Percentiles rank a stretch among this genome's conserved stretches.
phyloP scores from a whole-genome alignment of 2,329 filamentous ascomycete genomes.

The Cladosporium colombiae region DNA sequence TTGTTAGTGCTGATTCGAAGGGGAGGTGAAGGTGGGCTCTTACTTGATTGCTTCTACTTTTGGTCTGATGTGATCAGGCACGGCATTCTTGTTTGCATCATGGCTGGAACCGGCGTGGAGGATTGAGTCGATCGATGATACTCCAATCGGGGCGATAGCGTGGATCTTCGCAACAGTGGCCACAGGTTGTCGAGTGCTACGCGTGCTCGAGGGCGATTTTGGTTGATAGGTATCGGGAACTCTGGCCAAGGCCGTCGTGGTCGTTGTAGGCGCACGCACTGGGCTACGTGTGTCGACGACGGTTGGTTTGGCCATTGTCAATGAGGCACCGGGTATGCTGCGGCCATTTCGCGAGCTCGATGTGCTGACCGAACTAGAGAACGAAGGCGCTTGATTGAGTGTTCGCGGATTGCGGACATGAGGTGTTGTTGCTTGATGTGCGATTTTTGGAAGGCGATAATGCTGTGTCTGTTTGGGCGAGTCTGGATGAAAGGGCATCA shows the following conservation, averaged over 20 bases:
- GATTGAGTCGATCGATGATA: conserved; percentile 3
- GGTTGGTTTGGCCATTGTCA: not conserved
- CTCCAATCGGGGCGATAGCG: not conserved
- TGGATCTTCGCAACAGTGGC: not conserved
- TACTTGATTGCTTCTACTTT: conserved; percentile 9
- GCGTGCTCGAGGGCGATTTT: not conserved
- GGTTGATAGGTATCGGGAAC: not conserved
- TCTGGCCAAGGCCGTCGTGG: not conserved
- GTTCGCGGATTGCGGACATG: not conserved
- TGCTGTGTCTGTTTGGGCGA: conserved; percentile 1
- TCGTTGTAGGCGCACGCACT: not conserved
- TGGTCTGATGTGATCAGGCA: conserved; percentile 3
- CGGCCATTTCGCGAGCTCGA: not conserved
- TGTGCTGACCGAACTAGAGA: not conserved
- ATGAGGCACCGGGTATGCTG: not conserved
- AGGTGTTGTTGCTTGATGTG: not conserved
- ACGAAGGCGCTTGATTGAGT: not conserved
- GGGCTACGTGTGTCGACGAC: not conserved
- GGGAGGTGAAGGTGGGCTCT: not conserved
- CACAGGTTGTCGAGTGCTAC: not conserved
- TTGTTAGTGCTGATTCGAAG: not conserved
- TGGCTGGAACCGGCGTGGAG: not conserved
- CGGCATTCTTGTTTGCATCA: not conserved
- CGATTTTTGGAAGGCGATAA: not conserved
- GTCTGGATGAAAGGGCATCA: conserved; percentile 2